Conservation (phyloP, 768 basidiomycete genomes). For the Leucosporidium scottii region DNA sequence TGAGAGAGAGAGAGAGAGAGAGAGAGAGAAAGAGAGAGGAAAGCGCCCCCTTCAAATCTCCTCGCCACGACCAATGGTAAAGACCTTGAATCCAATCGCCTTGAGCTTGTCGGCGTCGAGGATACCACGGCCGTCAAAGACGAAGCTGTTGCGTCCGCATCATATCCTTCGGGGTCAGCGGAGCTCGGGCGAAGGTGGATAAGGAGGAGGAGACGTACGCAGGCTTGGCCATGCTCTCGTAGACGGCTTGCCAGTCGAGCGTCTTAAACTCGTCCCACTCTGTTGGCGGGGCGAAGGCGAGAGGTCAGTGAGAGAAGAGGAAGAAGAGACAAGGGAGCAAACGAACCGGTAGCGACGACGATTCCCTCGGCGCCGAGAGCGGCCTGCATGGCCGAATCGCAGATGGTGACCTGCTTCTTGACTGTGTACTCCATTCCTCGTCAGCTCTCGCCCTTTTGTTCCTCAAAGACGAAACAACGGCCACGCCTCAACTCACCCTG, state of each 20-base stretch:
- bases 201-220: conserved; percentile 52
- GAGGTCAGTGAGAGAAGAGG: background rate
- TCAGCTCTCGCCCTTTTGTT: no score
- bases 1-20: no score
- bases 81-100: conserved; percentile 75
- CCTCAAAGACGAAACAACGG: no score
- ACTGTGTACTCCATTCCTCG: no score
- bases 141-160: conserved; percentile 38
- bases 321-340: background rate
- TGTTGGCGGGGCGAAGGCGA: background rate
- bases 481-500: conserved; percentile 57
- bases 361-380: conserved; percentile 84
- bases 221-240: conserved; percentile 89
- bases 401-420: conserved; percentile 81
- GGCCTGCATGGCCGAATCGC: conserved; percentile 69
- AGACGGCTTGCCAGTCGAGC: conserved; percentile 83
- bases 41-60: no score
- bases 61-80: conserved; percentile 40
- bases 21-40: no score
- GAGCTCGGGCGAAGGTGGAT: background rate
- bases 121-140: conserved; percentile 88
- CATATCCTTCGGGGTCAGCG: no score
- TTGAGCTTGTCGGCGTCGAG: conserved; percentile 71
- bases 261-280: conserved; percentile 88
- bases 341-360: conserved; percentile 73